phyloP scores from a whole-genome alignment of 805 yeast genomes.

The Hanseniaspora occidentalis region DNA sequence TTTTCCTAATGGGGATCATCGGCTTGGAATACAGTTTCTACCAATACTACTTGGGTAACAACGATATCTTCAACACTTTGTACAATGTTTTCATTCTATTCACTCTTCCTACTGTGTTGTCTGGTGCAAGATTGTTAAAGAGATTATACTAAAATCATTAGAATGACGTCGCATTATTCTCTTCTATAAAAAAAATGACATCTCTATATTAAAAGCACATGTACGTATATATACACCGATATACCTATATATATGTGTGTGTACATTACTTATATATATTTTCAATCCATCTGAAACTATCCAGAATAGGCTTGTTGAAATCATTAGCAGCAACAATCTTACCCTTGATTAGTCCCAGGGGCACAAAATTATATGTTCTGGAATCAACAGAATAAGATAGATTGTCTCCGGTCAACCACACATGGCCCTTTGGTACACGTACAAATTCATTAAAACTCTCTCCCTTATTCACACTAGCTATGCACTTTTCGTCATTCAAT shows the following conservation, averaged over 20 bases:
- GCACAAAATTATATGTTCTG: constrained; percentile 78
- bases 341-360: constrained; percentile 80
- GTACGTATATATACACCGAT: constrained; percentile 3
- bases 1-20: constrained; percentile 15
- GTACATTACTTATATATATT: constrained; percentile 33
- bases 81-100: constrained; percentile 23
- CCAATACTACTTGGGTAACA: constrained; percentile 20
- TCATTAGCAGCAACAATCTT: constrained; percentile 65
- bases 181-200: neutral
- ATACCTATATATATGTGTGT: neutral
- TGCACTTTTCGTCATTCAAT: constrained; percentile 10
- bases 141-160: constrained; percentile 23
- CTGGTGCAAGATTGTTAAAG: constrained; percentile 59
- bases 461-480: constrained; percentile 7
- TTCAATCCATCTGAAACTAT: constrained; percentile 33
- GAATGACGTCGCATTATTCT: too few species aligned
- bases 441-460: constrained; percentile 34
- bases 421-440: constrained; percentile 84
- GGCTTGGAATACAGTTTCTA: constrained; percentile 21
- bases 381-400: constrained; percentile 79
- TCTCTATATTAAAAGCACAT: constrained; percentile 1
- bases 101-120: constrained; percentile 40
- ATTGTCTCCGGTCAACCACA: constrained; percentile 96
- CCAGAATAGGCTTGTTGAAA: constrained; percentile 33
- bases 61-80: constrained; percentile 24